These are phyloP conservation scores for Brassica carinata DNA, from an alignment of 345 rosid species.

Conservation along the genomic window DNA sequence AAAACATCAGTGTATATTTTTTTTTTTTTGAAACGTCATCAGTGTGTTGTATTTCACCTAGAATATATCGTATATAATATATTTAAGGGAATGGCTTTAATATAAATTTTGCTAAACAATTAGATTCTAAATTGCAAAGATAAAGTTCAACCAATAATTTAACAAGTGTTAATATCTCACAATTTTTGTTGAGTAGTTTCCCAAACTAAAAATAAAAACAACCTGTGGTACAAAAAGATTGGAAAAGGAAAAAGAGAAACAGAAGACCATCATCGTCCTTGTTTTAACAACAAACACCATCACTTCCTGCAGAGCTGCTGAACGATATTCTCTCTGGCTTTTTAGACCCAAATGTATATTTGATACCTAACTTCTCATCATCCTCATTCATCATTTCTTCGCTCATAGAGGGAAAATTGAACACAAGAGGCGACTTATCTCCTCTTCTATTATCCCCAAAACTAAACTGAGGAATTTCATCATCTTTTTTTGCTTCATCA, in stretches of 20 bases:
- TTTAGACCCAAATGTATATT: constrained; percentile 67
- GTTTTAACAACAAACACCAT: constrained; percentile 54
- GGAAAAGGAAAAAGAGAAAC: too few relatives aligned
- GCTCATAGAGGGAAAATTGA: constrained; percentile 61
- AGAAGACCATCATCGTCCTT: constrained; percentile 8
- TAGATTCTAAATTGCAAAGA: background rate
- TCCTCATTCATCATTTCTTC: constrained; percentile 26
- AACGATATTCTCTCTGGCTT: constrained; percentile 61
- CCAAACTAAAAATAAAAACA: background rate
- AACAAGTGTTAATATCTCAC: background rate
- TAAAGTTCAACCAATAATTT: background rate
- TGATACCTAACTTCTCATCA: constrained; percentile 51
- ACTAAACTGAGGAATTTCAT: constrained; percentile 54
- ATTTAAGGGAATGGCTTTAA: background rate
- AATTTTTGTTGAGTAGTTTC: background rate
- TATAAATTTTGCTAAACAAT: background rate
- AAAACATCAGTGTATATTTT: too few relatives aligned
- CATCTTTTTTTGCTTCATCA: constrained; percentile 45
- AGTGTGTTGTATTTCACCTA: too few relatives aligned
- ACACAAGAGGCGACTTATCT: constrained; percentile 46
- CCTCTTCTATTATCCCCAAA: constrained; percentile 52
- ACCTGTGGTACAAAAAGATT: background rate
- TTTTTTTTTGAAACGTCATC: too few relatives aligned
- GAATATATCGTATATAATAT: too few relatives aligned
- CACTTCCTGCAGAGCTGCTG: constrained; percentile 53